Evolutionary conservation across 345 rosid species (phyloP), one percentile per base, ranked within the genome.

Genomic region (Eucalyptus pauciflora): DNA sequence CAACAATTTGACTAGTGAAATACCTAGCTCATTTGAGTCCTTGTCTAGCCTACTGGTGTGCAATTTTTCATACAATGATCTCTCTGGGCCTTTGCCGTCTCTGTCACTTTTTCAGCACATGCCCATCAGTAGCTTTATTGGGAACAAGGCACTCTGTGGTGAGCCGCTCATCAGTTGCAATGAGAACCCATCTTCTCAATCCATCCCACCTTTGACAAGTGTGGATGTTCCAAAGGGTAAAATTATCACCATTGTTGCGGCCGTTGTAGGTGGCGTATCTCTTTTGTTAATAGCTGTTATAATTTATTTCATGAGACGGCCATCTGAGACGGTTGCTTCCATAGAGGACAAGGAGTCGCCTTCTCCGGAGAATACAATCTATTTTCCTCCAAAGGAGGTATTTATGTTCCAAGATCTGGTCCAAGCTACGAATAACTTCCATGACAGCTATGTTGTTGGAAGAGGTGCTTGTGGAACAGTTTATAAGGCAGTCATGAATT

Each of bases 391-490:
- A 7, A 97, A 94, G 91, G 97, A 96, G 88, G 96, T 96, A 12
- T 97, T 98, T 91, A 93, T 97, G 14, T 96, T 97, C 90, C 97
- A 94, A 91, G 99, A 98, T 92, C 92, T 98, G 50, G 89, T 96
- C n/a, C 96, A 94, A 89, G 95, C 95, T 56, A 98, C 99, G 1
- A 92, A 93, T 41, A 95, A 95, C 88, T 98, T 98, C 88, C 93
- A 96, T 29, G 99, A 98, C 7, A 94, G 95, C 88, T 98, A 94
- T 89, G 90, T 95, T 48, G 93, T 97, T n/a, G 99, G 99, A 67
- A 94, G 92, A 88, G 99, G 99, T 79, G 99, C 99, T 56, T 96
- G 98, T 87, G 99, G 99, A 90, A 95, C 97, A 5, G 99, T 98
- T 49, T 98, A 96, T 89, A 97, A 94, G 90, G 99, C 99, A 25